These are phyloP conservation scores for Aspergillus flavus DNA, from an alignment of 2,329 filamentous ascomycete species.

Conservation along the genomic window DNA sequence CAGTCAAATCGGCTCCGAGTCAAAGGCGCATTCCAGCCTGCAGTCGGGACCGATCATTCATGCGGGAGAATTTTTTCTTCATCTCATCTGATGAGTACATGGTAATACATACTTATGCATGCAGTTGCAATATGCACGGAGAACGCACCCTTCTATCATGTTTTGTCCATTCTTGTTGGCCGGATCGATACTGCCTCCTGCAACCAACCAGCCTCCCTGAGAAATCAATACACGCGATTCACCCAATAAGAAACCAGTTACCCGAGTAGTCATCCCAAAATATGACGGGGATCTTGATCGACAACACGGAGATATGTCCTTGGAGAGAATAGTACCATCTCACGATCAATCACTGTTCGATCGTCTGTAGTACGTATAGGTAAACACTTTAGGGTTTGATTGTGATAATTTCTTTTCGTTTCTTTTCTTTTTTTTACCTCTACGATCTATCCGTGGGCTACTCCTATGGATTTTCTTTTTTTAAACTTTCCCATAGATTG, in stretches of 20 bases:
- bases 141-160: slow-evolving; percentile 1
- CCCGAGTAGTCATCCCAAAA: neutral
- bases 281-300: neutral
- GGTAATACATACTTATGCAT: neutral
- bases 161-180: neutral
- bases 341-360: neutral
- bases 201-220: neutral
- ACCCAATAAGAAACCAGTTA: neutral
- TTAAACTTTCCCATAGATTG: slow-evolving; percentile 10
- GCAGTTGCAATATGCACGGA: slow-evolving; percentile 2
- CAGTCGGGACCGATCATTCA: neutral
- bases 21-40: neutral
- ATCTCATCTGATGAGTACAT: slow-evolving; percentile 7
- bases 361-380: neutral
- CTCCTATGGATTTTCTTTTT: neutral
- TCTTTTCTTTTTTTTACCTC: neutral
- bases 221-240: neutral
- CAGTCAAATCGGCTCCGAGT: slow-evolving; percentile 5
- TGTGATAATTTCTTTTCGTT: too few relatives aligned
- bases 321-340: slow-evolving; percentile 9
- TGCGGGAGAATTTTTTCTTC: slow-evolving; percentile 3
- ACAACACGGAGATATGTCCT: slow-evolving; percentile 10
- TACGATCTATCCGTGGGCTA: too few relatives aligned
- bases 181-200: neutral
- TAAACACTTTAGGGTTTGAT: too few relatives aligned